Base-by-base conservation (phyloP, 352 stramenopile species). In the Pythium apleroticum region DNA sequence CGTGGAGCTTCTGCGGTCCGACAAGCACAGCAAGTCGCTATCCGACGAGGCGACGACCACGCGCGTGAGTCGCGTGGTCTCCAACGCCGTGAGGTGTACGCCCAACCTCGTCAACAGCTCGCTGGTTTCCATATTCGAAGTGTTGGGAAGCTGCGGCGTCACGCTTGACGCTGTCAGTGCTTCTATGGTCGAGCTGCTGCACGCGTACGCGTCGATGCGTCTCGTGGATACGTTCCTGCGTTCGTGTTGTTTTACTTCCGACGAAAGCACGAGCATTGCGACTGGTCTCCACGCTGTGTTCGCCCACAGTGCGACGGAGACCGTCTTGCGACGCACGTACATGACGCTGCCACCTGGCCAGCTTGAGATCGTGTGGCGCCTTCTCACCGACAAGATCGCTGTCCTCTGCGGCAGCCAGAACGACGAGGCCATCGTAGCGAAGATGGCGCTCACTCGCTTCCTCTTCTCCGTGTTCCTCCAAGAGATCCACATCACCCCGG, bases 151-250 rank as follows among this genome's bases (percentile, higher is more conserved):
- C 1, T 73, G 63, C 27, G 41, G 63, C 19, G 63, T 24, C 8
- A 59, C 63, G 6, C 15, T 57, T 22, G 37, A n/a, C 1, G 56
- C 57, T 1, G 63, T 72, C 1, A 88, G 80, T 45, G 66, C 61
- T 8, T 72, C 78, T 11, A 63, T 93, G 43, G 74, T 83, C 15
- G 72, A 86, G 30, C 63, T 96, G 19, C 65, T 96, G 57, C 75
- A 68, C 22, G 87, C 88, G 6, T 93, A 91, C 71, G 81, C 93
- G 58, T 93, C 86, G 0, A 95, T 96, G 88, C 85, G 88, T 70
- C 73, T 93, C 15, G 50, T 96, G 17, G 83, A 95, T 57, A 62
- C 66, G 25, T 84, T 94, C 35, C 59, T 93, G 17, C 63, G 63
- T 25, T 41, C 86, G 75, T 68, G 63, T 69, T 60, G 75, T 71